Conservation (phyloP, 2,329 filamentous ascomycete species). For the Tricladium varicosporioides region DNA sequence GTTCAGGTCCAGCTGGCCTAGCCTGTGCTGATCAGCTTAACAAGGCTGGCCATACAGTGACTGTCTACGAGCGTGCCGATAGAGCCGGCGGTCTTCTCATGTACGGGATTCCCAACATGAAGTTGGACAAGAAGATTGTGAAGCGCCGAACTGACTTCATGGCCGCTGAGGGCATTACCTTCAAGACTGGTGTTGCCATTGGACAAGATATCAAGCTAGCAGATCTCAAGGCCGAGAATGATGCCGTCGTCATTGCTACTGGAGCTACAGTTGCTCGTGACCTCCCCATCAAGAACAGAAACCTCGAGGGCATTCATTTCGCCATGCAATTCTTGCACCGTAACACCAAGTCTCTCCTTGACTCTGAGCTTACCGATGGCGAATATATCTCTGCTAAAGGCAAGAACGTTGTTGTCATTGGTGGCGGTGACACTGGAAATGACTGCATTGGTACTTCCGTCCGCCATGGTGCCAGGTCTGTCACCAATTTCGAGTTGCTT, state of each 20-base stretch:
- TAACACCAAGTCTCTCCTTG: conserved; percentile 96
- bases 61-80: conserved; percentile 90
- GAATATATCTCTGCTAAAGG: conserved; percentile 92
- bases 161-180: conserved; percentile 81
- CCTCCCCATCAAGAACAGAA: conserved; percentile 84
- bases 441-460: conserved; percentile 97
- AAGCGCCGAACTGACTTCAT: conserved; percentile 95
- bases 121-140: conserved; percentile 96
- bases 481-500: conserved; percentile 94
- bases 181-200: conserved; percentile 74
- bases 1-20: conserved; percentile 88
- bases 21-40: conserved; percentile 92
- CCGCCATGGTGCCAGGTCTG: conserved; percentile 91
- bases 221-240: conserved; percentile 70
- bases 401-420: conserved; percentile 95
- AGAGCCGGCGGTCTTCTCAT: conserved; percentile 89
- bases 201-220: conserved; percentile 71
- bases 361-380: conserved; percentile 81
- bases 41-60: conserved; percentile 83
- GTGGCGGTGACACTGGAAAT: conserved; percentile 96
- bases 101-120: conserved; percentile 99
- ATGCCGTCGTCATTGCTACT: conserved; percentile 87
- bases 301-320: conserved; percentile 87
- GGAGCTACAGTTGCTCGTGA: conserved; percentile 93
- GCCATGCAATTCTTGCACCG: conserved; percentile 97